phyloP scores from a whole-genome alignment of 73 alveolate species.

The Urostyla sp. region DNA sequence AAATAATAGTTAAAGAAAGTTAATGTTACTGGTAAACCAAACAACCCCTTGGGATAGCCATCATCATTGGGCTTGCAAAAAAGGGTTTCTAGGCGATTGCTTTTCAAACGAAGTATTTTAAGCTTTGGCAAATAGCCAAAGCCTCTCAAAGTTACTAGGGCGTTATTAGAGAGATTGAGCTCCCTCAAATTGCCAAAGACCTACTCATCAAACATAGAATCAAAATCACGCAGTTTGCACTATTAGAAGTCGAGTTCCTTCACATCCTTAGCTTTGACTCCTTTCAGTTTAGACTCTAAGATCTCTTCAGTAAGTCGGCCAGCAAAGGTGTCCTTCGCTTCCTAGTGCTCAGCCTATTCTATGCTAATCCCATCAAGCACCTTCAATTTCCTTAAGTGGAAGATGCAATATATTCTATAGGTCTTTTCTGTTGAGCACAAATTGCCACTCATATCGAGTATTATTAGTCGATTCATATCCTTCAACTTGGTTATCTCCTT shows the following conservation, averaged over 20 bases:
- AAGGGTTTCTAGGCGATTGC: constrained; percentile 79
- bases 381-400: constrained; percentile 81
- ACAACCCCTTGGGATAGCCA: constrained; percentile 76
- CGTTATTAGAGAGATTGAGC: constrained; percentile 76
- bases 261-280: constrained; percentile 63
- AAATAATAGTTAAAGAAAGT: background rate
- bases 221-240: constrained; percentile 86
- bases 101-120: constrained; percentile 64
- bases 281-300: constrained; percentile 74
- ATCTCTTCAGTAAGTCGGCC: constrained; percentile 90
- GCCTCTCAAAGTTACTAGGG: constrained; percentile 70
- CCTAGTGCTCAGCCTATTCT: constrained; percentile 75
- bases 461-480: constrained; percentile 76
- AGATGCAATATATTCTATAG: constrained; percentile 77
- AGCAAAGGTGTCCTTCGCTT: constrained; percentile 86
- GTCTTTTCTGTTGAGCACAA: constrained; percentile 73
- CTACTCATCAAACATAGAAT: constrained; percentile 80
- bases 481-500: constrained; percentile 77
- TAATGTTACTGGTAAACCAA: constrained; percentile 64
- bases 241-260: constrained; percentile 74
- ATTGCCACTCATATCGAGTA: constrained; percentile 89
- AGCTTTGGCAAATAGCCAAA: constrained; percentile 83
- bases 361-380: constrained; percentile 87
- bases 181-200: constrained; percentile 77
- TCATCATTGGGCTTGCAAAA: constrained; percentile 68